Evolutionary conservation across 352 stramenopile species (phyloP).

Genomic region (Phytophthora niederhauseri): DNA sequence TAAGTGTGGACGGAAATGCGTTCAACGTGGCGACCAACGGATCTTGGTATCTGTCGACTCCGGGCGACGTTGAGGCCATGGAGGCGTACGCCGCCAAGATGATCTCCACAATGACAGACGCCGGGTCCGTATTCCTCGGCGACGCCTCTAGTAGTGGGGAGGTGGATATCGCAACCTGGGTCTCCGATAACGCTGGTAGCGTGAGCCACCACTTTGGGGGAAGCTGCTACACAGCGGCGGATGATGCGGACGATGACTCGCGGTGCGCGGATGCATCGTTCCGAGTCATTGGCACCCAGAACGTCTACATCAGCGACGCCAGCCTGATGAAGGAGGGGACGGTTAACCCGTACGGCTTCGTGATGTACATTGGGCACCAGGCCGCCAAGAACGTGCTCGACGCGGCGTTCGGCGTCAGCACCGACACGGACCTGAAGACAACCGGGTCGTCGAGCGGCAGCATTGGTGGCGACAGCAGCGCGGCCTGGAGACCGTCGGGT

Average conservation of each 20-base stretch:
- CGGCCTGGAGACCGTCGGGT: neutral
- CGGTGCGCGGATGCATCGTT: slow-evolving; percentile 31
- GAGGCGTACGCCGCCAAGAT: slow-evolving; percentile 39
- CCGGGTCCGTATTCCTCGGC: slow-evolving; percentile 34
- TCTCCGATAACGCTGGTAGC: slow-evolving; percentile 28
- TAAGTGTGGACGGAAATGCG: slow-evolving; percentile 20
- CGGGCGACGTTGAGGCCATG: slow-evolving; percentile 43
- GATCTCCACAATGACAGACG: slow-evolving; percentile 33
- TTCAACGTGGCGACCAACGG: slow-evolving; percentile 41
- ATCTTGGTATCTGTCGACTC: slow-evolving; percentile 41
- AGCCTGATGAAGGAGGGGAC: slow-evolving; percentile 57
- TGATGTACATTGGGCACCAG: slow-evolving; percentile 59
- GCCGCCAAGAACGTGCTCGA: slow-evolving; percentile 44
- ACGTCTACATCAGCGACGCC: slow-evolving; percentile 48
- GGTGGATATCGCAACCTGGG: slow-evolving; percentile 37
- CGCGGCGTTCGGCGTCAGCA: slow-evolving; percentile 30
- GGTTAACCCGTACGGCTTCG: slow-evolving; percentile 53
- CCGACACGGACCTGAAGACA: slow-evolving; percentile 7
- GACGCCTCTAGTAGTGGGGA: slow-evolving; percentile 4
- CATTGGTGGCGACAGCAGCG: slow-evolving; percentile 10
- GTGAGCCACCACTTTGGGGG: slow-evolving; percentile 54
- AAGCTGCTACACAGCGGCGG: slow-evolving; percentile 45
- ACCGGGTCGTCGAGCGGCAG: neutral
- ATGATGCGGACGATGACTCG: slow-evolving; percentile 31
- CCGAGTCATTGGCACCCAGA: slow-evolving; percentile 43